Base-by-base conservation (phyloP, 495 filamentous ascomycete genomes). In the Aspergillus nanangensis region DNA sequence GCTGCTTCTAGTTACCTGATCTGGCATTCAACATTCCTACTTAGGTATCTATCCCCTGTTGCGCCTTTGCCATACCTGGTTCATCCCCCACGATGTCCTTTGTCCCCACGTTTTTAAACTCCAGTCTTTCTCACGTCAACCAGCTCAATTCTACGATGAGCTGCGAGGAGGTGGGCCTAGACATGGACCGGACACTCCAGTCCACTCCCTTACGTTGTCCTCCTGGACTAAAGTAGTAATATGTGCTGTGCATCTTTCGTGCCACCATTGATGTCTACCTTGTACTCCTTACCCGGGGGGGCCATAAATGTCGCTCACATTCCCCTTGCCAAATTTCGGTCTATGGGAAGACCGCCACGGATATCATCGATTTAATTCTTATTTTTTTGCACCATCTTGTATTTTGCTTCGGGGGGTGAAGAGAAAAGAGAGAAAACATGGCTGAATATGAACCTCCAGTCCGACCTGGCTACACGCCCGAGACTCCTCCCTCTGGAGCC, bases 391-490 rank as follows among this genome's bases (percentile, higher is more conserved):
- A n/a, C n/a, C n/a, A n/a, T n/a, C n/a, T n/a, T n/a, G n/a, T n/a
- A n/a, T n/a, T n/a, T n/a, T n/a, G n/a, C n/a, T n/a, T n/a, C n/a
- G n/a, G n/a, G n/a, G n/a, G n/a, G n/a, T n/a, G n/a, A n/a, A n/a
- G n/a, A n/a, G n/a, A 17, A 1, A 2, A 11, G 9, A 19, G 10
- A 17, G 20, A 32, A 14, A 58, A 47, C 19, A 58, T 62, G 59
- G 44, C 59, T 58, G 47, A 62, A 50, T 58, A 42, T 47, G 39
- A 53, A 40, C 46, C 45, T 49, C 48, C 55, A 58, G 58, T 56
- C 15, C 52, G 35, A 20, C 29, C 50, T 38, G 51, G 42, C 23
- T 42, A 39, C 38, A 34, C 47, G 14, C 21, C n/a, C 27, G 38
- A 48, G 25, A 14, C 15, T 4, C 50, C 51, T 44, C 25, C 38